Base-by-base conservation (phyloP, 495 filamentous ascomycete species). In the Xylaria longipes region DNA sequence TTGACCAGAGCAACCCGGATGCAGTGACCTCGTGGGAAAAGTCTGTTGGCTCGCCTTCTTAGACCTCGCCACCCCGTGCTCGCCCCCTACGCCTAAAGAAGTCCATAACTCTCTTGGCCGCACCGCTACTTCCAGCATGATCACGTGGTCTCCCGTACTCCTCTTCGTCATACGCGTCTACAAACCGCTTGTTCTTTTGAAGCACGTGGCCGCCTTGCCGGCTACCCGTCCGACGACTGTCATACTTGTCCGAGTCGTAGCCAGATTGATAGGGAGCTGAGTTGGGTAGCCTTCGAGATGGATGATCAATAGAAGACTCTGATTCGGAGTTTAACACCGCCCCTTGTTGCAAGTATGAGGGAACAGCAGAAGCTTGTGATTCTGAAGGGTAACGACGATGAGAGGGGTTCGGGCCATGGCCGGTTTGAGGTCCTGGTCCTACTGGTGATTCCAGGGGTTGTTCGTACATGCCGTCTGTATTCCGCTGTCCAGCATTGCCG, bases 31-130 rank as follows among this genome's bases (percentile, higher is more conserved):
- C 60, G 52, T 58, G 20, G n/a, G 50, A 65, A 39, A 17, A 39
- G 29, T 66, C 31, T 15, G 25, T 60, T 56, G 69, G 61, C 29
- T 65, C 35, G 20, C 27, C 37, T 46, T 46, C 61, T 37, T 71
- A 76, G 46, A 76, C 69, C 25, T 91, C 90, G 48, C 89, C 90
- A 69, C 85, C 89, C 70, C 91, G 82, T 61, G 91, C 93, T 80
- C 90, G 94, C 41, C 93, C 93, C 72, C 94, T 87, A 78, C 95
- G 85, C 76, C 96, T 88, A 84, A 99, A 99, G 81, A 97, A 96
- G 81, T 98, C 96, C 96, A 99, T 99, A 60, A 99, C 96, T 75
- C 92, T 91, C 74, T 93, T 90, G 22, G 95, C 94, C 20, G 94
- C 91, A 43, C 94, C 93, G 68, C 89, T 93, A 76, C 91, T 96